These are phyloP conservation scores for Cystobasidium onofrii DNA, from an alignment of 768 basidiomycete genomes.

Conservation along the genomic window DNA sequence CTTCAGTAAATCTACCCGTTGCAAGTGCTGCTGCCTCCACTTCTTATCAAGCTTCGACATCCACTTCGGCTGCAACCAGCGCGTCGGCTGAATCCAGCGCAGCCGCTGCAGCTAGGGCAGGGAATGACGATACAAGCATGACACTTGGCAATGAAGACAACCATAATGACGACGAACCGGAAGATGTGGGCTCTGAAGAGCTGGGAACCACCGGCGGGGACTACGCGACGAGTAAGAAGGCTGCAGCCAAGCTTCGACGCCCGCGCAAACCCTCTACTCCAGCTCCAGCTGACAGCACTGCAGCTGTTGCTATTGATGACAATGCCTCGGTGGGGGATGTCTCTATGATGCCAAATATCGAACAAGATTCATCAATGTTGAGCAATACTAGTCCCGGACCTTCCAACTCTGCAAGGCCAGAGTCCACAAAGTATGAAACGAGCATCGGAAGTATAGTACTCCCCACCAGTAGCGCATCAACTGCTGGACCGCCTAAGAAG, in stretches of 20 bases:
- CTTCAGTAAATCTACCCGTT: background rate
- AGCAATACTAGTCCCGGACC: background rate
- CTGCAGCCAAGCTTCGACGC: background rate
- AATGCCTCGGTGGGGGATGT: background rate
- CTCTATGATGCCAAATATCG: background rate
- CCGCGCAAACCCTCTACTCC: background rate
- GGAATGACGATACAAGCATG: background rate
- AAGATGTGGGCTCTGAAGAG: background rate
- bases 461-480: background rate
- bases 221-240: background rate
- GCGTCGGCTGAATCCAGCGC: background rate
- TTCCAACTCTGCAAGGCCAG: background rate
- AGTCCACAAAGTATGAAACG: constrained; percentile 3
- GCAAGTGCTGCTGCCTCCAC: background rate
- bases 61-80: background rate
- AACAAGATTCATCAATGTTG: background rate
- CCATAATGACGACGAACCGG: background rate
- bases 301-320: background rate
- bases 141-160: background rate
- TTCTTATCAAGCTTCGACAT: background rate
- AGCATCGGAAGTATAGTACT: constrained; percentile 22
- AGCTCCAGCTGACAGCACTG: background rate
- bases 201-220: background rate
- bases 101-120: background rate
- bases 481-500: background rate